Percentiles rank a stretch among this genome's conserved stretches.
Evolutionary conservation across 805 yeast genomes (phyloP).

Genomic region (Cyberlindnera suaveolens): DNA sequence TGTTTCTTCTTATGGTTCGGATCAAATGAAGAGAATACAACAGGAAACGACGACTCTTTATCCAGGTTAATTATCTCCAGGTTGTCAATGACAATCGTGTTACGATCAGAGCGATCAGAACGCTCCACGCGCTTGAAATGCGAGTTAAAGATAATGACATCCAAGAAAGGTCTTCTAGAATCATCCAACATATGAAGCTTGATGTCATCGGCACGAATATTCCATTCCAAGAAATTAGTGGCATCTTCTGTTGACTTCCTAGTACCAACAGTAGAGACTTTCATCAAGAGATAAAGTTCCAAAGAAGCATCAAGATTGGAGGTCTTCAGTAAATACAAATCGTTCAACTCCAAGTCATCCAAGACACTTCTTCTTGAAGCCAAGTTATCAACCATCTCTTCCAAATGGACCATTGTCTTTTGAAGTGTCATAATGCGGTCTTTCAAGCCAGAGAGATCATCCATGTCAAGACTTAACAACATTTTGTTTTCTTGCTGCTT

Average conservation of each 20-base stretch:
- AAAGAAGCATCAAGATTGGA: slow-evolving; percentile 31
- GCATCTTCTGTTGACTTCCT: slow-evolving; percentile 22
- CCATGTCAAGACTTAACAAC: slow-evolving; percentile 63
- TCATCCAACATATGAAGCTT: slow-evolving; percentile 64
- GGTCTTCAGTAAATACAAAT: slow-evolving; percentile 34
- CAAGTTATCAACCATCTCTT: slow-evolving; percentile 39
- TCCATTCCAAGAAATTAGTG: slow-evolving; percentile 47
- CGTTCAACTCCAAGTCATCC: slow-evolving; percentile 42
- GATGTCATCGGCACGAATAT: slow-evolving; percentile 61
- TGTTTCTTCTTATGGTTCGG: slow-evolving; percentile 5
- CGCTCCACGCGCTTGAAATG: slow-evolving; percentile 56
- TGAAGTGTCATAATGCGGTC: slow-evolving; percentile 45
- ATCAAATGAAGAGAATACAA: slow-evolving; percentile 52
- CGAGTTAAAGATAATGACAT: slow-evolving; percentile 58
- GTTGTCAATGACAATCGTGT: slow-evolving; percentile 50
- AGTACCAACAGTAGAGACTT: slow-evolving; percentile 33
- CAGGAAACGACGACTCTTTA: slow-evolving; percentile 55
- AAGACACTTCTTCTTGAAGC: slow-evolving; percentile 42
- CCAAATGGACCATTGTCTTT: slow-evolving; percentile 35
- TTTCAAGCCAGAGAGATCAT: slow-evolving; percentile 46
- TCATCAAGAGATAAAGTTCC: slow-evolving; percentile 40
- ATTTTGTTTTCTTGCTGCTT: slow-evolving; percentile 59
- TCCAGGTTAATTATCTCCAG: slow-evolving; percentile 67
- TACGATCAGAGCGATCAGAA: slow-evolving; percentile 60
- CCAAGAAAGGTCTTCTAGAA: slow-evolving; percentile 57